Evolutionary conservation across 768 basidiomycete genomes (phyloP).

Genomic region (Lactifluus echinatus): DNA sequence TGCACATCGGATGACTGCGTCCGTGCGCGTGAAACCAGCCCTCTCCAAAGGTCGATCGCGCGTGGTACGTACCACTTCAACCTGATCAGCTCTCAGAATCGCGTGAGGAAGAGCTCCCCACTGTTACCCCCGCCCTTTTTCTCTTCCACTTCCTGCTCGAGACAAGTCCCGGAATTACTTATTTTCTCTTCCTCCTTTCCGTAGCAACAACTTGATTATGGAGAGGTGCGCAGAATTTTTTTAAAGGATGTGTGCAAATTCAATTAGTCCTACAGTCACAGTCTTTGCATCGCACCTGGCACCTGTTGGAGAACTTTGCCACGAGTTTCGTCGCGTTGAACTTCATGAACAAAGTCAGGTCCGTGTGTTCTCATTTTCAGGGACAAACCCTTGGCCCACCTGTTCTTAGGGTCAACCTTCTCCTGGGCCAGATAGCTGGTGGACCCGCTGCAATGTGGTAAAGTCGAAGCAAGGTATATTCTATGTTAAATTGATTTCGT

Average conservation of each 20-base stretch:
- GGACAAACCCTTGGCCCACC: not conserved
- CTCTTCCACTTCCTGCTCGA: conserved; percentile 32
- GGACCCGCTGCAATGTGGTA: conserved; percentile 85
- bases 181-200: conserved; percentile 32
- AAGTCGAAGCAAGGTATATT: not conserved
- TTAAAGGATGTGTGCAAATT: not conserved
- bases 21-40: conserved; percentile 24
- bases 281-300: conserved; percentile 85
- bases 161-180: conserved; percentile 39
- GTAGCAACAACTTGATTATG: conserved; percentile 70
- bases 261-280: conserved; percentile 25
- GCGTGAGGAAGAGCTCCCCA: conserved; percentile 95
- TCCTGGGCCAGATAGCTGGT: conserved; percentile 75
- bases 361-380: conserved; percentile 14
- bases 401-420: conserved; percentile 56
- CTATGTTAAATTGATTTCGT: not conserved
- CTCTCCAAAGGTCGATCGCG: conserved; percentile 22
- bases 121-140: conserved; percentile 46
- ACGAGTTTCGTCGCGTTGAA: conserved; percentile 83
- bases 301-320: conserved; percentile 74
- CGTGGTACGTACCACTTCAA: conserved; percentile 65
- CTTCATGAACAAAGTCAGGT: conserved; percentile 85
- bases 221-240: conserved; percentile 52
- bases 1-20: conserved; percentile 66
- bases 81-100: conserved; percentile 97